Conservation (phyloP, 2,329 filamentous ascomycete genomes). For the Pseudogymnoascus sp. region DNA sequence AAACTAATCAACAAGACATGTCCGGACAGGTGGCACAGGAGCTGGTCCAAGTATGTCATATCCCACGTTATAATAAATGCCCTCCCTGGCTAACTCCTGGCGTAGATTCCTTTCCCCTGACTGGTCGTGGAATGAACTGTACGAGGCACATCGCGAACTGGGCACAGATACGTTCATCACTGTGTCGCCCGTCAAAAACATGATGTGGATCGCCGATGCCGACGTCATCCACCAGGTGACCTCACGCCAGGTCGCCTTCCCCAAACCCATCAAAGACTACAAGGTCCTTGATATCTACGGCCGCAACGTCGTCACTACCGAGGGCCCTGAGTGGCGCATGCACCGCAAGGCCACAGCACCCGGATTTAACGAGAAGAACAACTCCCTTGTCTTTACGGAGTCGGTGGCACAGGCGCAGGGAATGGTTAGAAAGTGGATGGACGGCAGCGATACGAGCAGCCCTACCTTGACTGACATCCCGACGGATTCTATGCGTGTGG, state of each 20-base stretch:
- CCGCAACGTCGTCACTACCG: conserved; percentile 60
- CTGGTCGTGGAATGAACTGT: conserved; percentile 48
- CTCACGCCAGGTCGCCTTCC: conserved; percentile 59
- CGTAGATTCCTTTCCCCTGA: conserved; percentile 47
- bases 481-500: conserved; percentile 56
- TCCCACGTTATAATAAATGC: neutral
- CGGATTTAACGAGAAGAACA: conserved; percentile 69
- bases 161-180: conserved; percentile 54
- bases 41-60: conserved; percentile 49
- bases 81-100: conserved; percentile 14
- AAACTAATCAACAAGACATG: conserved; percentile 44
- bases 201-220: conserved; percentile 52
- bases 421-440: conserved; percentile 51
- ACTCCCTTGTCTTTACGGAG: conserved; percentile 56
- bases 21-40: conserved; percentile 45
- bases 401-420: conserved; percentile 53
- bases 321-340: conserved; percentile 60
- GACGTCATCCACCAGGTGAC: conserved; percentile 59
- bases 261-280: conserved; percentile 56
- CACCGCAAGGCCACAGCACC: conserved; percentile 65
- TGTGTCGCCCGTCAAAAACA: conserved; percentile 47
- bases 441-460: conserved; percentile 32
- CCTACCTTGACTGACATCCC: conserved; percentile 48
- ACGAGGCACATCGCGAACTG: conserved; percentile 47
- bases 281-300: conserved; percentile 56